Base-by-base conservation (phyloP, 768 basidiomycete species). In the Chalciporus pseudorubinellus region DNA sequence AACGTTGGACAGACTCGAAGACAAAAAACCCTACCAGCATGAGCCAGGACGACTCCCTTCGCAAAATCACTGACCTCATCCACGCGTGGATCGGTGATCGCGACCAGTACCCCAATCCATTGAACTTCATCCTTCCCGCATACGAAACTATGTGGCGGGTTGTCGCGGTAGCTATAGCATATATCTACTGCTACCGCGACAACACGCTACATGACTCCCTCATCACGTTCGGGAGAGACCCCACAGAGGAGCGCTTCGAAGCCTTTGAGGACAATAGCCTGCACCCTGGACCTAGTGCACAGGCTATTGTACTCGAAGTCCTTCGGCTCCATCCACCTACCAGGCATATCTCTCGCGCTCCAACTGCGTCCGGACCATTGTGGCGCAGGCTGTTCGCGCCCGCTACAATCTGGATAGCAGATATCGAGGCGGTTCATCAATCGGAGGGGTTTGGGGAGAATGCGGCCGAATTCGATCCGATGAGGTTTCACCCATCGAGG, bases 91-190 rank as follows among this genome's bases (percentile, higher is more conserved):
- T 84, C 21, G 66, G 70, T 28, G 55, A 61, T 1, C 50, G 16
- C 3, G 67, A 70, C 0, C 52, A 33, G 7, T 53, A 58, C n/a
- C 52, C 57, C 8, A 59, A 59, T 2, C 82, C 83, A 0, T 56
- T 85, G 0, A 72, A 85, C 43, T 75, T 78, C 36, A 73, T 85
- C 40, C 73, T 85, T 10, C 84, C 84, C 0, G 68, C 82, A 0
- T 86, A 77, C 66, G 84, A 85, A 55, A 84, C 83, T 0, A 67
- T 83, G 51, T 85, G 84, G 84, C 73, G 83, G 0, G 77, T 86
- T 21, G 77, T 84, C 21, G 82, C 82, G 0, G 61, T 80, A 1
- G 75, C 77, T 0, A 63, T 75, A 50, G 70, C 69, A 1, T 44
- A 59, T 16, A 20, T 53, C 47, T 59, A 69, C 48, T 58, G 67